These are phyloP conservation scores for Exophiala aquamarina DNA, from an alignment of 2,329 filamentous ascomycete species.

Conservation along the genomic window DNA sequence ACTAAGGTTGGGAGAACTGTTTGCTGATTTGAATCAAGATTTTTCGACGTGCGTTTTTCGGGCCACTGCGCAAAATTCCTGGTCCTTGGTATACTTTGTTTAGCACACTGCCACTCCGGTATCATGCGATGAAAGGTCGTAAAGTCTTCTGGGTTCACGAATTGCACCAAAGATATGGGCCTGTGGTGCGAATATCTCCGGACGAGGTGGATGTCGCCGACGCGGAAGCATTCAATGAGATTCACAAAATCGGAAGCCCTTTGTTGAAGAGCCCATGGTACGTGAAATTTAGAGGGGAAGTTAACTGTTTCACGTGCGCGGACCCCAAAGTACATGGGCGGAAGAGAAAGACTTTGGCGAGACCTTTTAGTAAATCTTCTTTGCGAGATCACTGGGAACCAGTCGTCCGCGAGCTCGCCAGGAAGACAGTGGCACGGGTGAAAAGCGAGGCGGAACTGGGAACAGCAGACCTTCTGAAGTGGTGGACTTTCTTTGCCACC, in stretches of 20 bases:
- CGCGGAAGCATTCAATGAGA: neutral
- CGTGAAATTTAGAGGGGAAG: no score
- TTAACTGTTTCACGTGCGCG: no score
- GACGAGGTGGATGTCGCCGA: conserved; percentile 2
- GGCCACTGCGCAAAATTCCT: conserved; percentile 7
- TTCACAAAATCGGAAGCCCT: neutral
- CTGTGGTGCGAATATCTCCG: conserved; percentile 4
- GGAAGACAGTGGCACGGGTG: neutral
- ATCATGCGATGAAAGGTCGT: neutral
- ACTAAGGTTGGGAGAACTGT: no score
- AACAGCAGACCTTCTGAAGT: neutral
- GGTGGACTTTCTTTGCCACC: neutral
- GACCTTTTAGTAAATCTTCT: no score
- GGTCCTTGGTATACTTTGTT: conserved; percentile 19
- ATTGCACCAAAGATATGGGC: conserved; percentile 4
- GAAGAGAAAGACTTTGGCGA: no score
- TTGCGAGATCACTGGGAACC: neutral
- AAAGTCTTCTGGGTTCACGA: neutral
- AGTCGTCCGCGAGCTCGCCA: neutral
- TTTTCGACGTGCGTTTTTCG: no score
- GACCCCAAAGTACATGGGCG: no score
- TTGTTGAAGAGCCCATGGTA: neutral
- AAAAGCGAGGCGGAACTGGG: neutral
- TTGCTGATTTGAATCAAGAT: no score
- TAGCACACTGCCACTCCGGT: conserved; percentile 5